phyloP scores from a whole-genome alignment of 2,329 filamentous ascomycete genomes.

The Metarhizium humberi region DNA sequence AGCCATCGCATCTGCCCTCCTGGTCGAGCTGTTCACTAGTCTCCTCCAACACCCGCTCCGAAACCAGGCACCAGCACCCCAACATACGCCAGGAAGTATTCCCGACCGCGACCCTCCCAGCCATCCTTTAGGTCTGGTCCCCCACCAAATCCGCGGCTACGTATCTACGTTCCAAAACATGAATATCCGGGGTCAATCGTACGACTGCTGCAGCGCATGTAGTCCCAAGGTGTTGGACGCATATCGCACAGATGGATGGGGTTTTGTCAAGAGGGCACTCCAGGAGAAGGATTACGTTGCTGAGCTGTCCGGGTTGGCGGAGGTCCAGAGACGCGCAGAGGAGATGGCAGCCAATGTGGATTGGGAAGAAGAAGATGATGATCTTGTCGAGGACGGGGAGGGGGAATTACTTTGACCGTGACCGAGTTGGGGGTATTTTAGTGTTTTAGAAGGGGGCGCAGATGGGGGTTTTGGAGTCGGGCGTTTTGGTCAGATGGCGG shows the following conservation, averaged over 20 bases:
- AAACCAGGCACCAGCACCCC: slow-evolving; percentile 51
- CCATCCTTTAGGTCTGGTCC: slow-evolving; percentile 59
- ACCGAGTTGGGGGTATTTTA: not conserved
- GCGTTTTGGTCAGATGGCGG: not conserved
- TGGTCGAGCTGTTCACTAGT: slow-evolving; percentile 84
- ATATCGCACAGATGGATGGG: slow-evolving; percentile 63
- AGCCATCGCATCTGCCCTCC: slow-evolving; percentile 79
- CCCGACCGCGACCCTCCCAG: slow-evolving; percentile 47
- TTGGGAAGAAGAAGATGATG: slow-evolving; percentile 52
- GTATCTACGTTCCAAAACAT: slow-evolving; percentile 66
- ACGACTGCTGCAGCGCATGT: slow-evolving; percentile 75
- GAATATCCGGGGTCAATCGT: slow-evolving; percentile 63
- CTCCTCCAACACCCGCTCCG: slow-evolving; percentile 77
- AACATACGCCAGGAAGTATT: slow-evolving; percentile 24
- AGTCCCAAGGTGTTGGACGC: slow-evolving; percentile 59
- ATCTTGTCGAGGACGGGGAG: slow-evolving; percentile 40
- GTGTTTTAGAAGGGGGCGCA: not conserved
- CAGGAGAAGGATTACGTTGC: slow-evolving; percentile 70
- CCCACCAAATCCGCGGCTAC: slow-evolving; percentile 74
- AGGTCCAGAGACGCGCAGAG: slow-evolving; percentile 55
- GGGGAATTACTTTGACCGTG: slow-evolving; percentile 38
- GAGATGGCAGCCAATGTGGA: slow-evolving; percentile 44
- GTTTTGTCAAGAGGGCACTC: slow-evolving; percentile 65
- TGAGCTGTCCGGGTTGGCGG: slow-evolving; percentile 64
- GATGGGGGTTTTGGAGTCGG: too few relatives aligned